Evolutionary conservation across 805 yeast species (phyloP), one percentile per base, ranked within the genome.

Genomic region (Huiozyma sinensis): DNA sequence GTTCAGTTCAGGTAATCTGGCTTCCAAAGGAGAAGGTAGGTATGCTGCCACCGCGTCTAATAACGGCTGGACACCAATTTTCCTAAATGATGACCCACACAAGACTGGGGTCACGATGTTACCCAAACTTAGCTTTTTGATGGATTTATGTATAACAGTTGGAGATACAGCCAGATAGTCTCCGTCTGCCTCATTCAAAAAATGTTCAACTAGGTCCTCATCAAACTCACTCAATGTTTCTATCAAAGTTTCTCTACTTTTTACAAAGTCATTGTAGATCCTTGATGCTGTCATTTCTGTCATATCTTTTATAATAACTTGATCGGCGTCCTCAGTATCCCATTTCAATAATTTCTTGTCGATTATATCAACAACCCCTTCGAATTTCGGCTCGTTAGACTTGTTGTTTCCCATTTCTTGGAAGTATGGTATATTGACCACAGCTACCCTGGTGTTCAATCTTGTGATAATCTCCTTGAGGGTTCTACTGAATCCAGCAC

Each of bases 21-120:
- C 69, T 48, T 88, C 88, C 3, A 73, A 50, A 1, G 97, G 97
- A 1, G 88, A 78, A 0, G 98, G 97, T 12, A 92, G 65, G 54
- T 75, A 92, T 44, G 75, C 73, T 1, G 78, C 73, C 9, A 89
- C 73, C 0, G 94, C 89, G 62, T 90, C 97, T 63, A 92, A 64
- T 40, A 92, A 66, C 1, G 97, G 96, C 59, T 92, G 97, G 2
- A 92, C 95, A 28, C 98, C 98, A 39, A 90, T 83, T 60, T 90
- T 90, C 51, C 72, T 75, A 64, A 90, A 92, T 44, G 95, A 83
- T 1, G 97, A 84, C 9, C 98, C 98, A 63, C 97, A 88, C 33
- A 89, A 64, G 0, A 92, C 84, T 0, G 98, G 97, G 0, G 81
- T 74, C 1, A 85, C 70, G 34, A 66, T 61, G 40, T 74, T 72